A percentile compares a stretch with the other conserved stretches of the same genome.
Conservation (phyloP, 495 filamentous ascomycete genomes). For the Penicillium atrosanguineum region DNA sequence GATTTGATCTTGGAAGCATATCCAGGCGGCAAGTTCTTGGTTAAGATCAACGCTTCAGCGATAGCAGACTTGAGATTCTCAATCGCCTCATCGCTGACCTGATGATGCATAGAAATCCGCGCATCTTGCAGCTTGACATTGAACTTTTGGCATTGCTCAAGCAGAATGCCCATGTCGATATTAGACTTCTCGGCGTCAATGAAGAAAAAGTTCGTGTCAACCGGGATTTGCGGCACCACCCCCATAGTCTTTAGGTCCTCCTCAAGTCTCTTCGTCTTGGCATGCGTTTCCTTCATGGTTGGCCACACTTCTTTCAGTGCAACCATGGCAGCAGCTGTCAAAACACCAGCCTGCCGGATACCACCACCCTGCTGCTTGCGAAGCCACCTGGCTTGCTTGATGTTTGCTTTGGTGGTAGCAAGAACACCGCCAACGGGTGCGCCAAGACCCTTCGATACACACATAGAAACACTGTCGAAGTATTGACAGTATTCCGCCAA, state of each 20-base stretch:
- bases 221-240: constrained; percentile 57
- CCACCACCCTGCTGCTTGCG: constrained; percentile 27
- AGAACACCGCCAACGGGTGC: constrained; percentile 26
- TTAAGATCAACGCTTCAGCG: constrained; percentile 12
- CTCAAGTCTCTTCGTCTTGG: constrained; percentile 53
- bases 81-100: constrained; percentile 23
- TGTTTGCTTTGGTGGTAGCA: constrained; percentile 11
- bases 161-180: constrained; percentile 21
- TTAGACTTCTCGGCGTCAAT: constrained; percentile 51
- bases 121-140: constrained; percentile 24
- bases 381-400: constrained; percentile 22
- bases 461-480: constrained; percentile 29
- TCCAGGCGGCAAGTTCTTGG: constrained; percentile 8
- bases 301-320: constrained; percentile 61
- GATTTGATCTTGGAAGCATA: constrained; percentile 5
- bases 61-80: constrained; percentile 21
- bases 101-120: constrained; percentile 25
- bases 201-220: constrained; percentile 81
- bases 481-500: constrained; percentile 19
- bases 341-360: constrained; percentile 26
- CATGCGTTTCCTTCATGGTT: constrained; percentile 52
- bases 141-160: constrained; percentile 17
- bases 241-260: constrained; percentile 52
- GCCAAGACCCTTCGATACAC: constrained; percentile 27
- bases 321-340: constrained; percentile 25